Evolutionary conservation across 2,329 filamentous ascomycete species (phyloP).

Genomic region (Eutypa lata): DNA sequence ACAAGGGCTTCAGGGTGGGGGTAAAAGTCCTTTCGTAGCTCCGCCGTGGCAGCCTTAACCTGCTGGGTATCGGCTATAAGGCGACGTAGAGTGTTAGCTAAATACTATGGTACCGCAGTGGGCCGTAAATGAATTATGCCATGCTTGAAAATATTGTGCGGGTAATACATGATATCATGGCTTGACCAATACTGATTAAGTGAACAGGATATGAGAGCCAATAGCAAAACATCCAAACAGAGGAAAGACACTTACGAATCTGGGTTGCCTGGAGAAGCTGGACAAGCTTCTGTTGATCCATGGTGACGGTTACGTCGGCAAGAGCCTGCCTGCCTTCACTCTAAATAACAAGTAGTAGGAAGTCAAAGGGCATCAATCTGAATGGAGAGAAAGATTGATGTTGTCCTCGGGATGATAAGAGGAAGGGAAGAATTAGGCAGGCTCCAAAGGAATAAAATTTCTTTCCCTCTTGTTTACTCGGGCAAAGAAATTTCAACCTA

Average conservation of each 20-base stretch:
- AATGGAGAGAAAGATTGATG: background rate
- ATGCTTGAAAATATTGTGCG: no score
- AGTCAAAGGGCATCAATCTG: background rate
- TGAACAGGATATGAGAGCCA: no score
- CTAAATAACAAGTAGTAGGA: background rate
- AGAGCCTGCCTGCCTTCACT: background rate
- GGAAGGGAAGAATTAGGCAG: background rate
- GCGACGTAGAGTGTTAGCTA: slow-evolving; percentile 32
- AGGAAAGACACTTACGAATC: slow-evolving; percentile 63
- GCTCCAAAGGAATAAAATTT: background rate
- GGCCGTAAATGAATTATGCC: slow-evolving; percentile 1
- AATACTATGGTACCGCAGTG: slow-evolving; percentile 1
- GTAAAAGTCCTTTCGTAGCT: slow-evolving; percentile 93
- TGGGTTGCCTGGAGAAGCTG: slow-evolving; percentile 84
- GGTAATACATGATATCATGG: background rate
- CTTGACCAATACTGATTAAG: no score
- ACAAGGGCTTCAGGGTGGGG: slow-evolving; percentile 79
- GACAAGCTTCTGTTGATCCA: slow-evolving; percentile 82
- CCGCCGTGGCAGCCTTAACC: slow-evolving; percentile 85
- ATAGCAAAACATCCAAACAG: slow-evolving; percentile 4
- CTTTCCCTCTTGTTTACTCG: background rate
- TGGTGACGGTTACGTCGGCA: slow-evolving; percentile 32
- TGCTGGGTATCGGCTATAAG: slow-evolving; percentile 76
- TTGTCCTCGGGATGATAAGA: background rate
- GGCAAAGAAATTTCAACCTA: background rate